These are phyloP conservation scores for Acer negundo DNA, from an alignment of 345 rosid genomes.

Conservation along the genomic window DNA sequence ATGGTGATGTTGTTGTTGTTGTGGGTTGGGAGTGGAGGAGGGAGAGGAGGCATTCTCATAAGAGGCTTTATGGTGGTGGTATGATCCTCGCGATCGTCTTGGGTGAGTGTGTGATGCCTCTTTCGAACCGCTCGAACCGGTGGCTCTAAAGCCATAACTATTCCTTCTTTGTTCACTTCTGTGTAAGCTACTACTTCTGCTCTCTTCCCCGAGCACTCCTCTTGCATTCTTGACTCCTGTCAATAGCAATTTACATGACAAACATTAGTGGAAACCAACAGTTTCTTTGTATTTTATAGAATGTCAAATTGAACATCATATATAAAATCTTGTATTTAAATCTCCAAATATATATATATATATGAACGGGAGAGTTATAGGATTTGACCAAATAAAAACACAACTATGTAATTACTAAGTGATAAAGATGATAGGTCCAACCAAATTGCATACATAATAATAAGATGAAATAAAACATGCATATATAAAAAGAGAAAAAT, in stretches of 20 bases:
- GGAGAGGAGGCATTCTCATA: constrained; percentile 32
- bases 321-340: too few species aligned
- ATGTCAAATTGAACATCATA: too few species aligned
- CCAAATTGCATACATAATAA: not conserved
- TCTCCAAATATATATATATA: too few species aligned
- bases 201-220: constrained; percentile 38
- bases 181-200: constrained; percentile 21
- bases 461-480: not conserved
- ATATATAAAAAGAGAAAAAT: not conserved
- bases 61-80: constrained; percentile 20
- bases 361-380: not conserved
- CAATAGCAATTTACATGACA: not conserved
- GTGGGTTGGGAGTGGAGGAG: constrained; percentile 24
- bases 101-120: constrained; percentile 60
- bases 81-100: constrained; percentile 27
- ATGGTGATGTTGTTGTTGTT: constrained; percentile 36
- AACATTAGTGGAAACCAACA: not conserved
- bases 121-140: constrained; percentile 51
- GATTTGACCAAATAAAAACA: not conserved
- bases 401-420: too few species aligned
- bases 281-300: not conserved
- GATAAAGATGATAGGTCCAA: not conserved
- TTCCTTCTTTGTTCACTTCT: constrained; percentile 27
- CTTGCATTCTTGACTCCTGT: constrained; percentile 37
- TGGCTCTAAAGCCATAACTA: constrained; percentile 18